Evolutionary conservation across 495 filamentous ascomycete genomes (phyloP).

Genomic region (Platismatia glauca): DNA sequence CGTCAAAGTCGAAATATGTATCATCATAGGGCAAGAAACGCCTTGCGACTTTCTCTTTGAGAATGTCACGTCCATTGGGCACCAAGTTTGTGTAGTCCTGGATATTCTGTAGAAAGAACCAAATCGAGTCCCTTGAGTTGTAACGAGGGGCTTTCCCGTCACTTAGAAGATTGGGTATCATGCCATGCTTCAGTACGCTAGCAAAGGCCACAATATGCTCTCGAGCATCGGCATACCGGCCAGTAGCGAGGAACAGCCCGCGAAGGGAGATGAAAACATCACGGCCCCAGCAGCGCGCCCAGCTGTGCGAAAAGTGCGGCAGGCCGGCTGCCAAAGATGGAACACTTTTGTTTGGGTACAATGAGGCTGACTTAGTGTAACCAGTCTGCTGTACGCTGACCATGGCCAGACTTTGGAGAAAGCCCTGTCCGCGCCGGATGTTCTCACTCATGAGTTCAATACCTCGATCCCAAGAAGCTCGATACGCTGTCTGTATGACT

Average conservation of each 20-base stretch:
- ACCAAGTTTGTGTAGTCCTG: constrained; percentile 86
- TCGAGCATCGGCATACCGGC: constrained; percentile 75
- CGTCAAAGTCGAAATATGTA: constrained; percentile 74
- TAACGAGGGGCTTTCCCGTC: constrained; percentile 86
- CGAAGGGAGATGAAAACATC: constrained; percentile 95
- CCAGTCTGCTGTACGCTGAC: constrained; percentile 86
- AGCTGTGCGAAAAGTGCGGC: constrained; percentile 88
- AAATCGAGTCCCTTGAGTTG: constrained; percentile 91
- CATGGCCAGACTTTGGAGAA: constrained; percentile 77
- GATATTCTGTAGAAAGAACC: constrained; percentile 93
- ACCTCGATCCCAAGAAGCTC: constrained; percentile 66
- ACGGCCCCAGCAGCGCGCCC: constrained; percentile 94
- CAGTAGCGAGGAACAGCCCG: constrained; percentile 80
- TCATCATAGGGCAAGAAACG: constrained; percentile 96
- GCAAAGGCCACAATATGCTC: constrained; percentile 95
- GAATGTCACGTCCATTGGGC: constrained; percentile 63
- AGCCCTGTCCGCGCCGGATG: constrained; percentile 70
- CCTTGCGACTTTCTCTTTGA: constrained; percentile 68
- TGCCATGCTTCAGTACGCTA: constrained; percentile 94
- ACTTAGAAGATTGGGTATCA: constrained; percentile 92
- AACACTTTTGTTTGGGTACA: constrained; percentile 77
- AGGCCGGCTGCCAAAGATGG: constrained; percentile 87
- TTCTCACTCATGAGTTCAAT: constrained; percentile 70
- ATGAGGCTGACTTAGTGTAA: constrained; percentile 75
- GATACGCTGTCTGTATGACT: constrained; percentile 77